phyloP scores from a whole-genome alignment of 139 green algal species.

The Micromonas pusilla region DNA sequence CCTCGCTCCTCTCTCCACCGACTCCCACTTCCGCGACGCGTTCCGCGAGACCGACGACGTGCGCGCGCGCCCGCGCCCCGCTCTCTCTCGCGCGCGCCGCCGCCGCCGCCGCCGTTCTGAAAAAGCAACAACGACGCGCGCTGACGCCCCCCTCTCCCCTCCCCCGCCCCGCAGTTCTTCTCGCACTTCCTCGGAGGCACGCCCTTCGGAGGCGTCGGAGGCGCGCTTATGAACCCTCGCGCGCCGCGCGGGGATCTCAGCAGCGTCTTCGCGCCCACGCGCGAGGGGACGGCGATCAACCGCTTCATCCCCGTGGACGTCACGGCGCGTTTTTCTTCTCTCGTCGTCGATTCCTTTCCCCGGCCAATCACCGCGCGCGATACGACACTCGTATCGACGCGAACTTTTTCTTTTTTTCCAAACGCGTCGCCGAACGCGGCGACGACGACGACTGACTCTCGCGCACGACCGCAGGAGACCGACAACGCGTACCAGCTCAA shows the following conservation, averaged over 20 bases:
- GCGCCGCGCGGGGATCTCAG: no score
- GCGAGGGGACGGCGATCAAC: no score
- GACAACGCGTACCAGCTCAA: background rate
- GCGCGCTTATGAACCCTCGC: background rate
- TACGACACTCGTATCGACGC: no score
- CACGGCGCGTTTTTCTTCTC: background rate
- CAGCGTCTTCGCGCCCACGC: background rate
- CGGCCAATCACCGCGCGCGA: no score
- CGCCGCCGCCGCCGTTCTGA: no score
- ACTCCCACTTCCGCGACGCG: background rate
- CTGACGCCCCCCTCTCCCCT: background rate
- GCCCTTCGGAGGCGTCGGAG: background rate
- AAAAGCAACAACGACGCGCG: background rate
- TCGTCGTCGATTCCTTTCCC: background rate
- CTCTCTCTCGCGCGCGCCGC: background rate
- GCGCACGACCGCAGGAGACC: background rate
- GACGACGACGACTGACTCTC: background rate
- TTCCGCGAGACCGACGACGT: conserved; percentile 14
- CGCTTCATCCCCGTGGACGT: conserved; percentile 11
- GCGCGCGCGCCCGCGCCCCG: background rate
- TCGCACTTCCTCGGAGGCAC: background rate
- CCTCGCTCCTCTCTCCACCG: background rate
- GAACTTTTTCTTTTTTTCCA: no score
- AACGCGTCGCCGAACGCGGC: background rate
- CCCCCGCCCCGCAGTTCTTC: background rate